Base-by-base conservation (phyloP, 345 rosid species). In the Pistacia integerrima region DNA sequence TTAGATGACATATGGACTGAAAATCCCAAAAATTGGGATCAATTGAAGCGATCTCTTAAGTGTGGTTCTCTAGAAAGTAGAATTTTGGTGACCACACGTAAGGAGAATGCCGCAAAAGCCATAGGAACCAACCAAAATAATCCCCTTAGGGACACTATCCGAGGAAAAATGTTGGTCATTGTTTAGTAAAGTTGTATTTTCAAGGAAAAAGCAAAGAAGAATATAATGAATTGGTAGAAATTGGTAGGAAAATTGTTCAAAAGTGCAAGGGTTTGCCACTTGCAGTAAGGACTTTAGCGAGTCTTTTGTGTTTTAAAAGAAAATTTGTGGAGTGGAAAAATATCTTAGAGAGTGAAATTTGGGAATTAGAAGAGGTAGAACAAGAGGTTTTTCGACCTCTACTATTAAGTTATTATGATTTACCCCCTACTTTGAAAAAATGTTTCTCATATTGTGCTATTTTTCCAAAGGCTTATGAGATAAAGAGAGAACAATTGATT, bases 1-100 rank as follows among this genome's bases (percentile, higher is more conserved):
- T 63, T 81, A 6, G 81, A 81, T 60, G 84, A 81, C 60, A 76
- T 81, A 5, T 81, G 81, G 84, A 70, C 56, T 36, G 70, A 74
- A 25, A 38, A 69, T 14, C 70, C 64, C 11, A 28, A 14, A n/a
- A 18, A 74, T 0, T 81, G 84, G 84, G 73, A 28, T 4, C 67
- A 51, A 8, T 57, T 81, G n/a, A 62, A 69, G 10, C 2, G 64
- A 16, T 58, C 64, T 41, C 35, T 80, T 5, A 58, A 64, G 30
- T 16, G 48, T 28, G 76, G 58, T 25, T 14, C 38, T 4, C 20
- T 22, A 18, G 79, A 68, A 25, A 70, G 82, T 64, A 80, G 61
- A 36, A 69, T 80, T 64, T 48, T 80, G 64, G 68, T 80, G 12
- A 80, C 76, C 25, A 75, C 63, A 9, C 76, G 79, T 14, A 71